Conservation (phyloP, 2,329 filamentous ascomycete genomes). For the Monilinia aucupariae region DNA sequence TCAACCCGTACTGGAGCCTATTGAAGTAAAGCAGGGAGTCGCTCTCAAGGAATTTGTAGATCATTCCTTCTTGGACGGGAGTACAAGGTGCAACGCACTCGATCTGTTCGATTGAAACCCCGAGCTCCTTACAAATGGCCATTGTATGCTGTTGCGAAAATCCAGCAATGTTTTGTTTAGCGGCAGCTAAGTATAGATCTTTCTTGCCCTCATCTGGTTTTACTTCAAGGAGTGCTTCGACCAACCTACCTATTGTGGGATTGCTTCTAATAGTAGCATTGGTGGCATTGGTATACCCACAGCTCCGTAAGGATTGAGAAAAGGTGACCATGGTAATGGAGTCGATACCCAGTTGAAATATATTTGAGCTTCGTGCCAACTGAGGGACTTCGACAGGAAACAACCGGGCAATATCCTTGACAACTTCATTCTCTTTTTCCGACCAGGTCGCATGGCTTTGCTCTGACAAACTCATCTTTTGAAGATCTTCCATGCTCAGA, state of each 20-base stretch:
- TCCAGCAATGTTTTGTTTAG: conserved; percentile 36
- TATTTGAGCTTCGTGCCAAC: conserved; percentile 52
- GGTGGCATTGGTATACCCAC: conserved; percentile 55
- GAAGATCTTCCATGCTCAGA: conserved; percentile 54
- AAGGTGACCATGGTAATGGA: conserved; percentile 78
- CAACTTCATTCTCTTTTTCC: conserved; percentile 44
- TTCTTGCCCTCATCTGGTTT: conserved; percentile 16
- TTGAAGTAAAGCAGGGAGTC: conserved; percentile 67
- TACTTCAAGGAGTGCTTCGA: conserved; percentile 28
- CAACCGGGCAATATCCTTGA: conserved; percentile 45
- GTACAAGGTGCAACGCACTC: conserved; percentile 79
- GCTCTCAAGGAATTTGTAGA: conserved; percentile 61
- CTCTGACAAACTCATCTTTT: conserved; percentile 44
- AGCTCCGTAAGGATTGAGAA: conserved; percentile 55
- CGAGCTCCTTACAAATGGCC: conserved; percentile 44
- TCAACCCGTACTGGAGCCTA: conserved; percentile 58
- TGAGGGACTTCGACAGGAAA: conserved; percentile 37
- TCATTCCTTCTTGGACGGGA: conserved; percentile 79
- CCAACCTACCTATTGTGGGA: conserved; percentile 45
- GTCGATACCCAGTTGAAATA: conserved; percentile 84
- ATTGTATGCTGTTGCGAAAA: conserved; percentile 36
- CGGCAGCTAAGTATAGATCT: conserved; percentile 34
- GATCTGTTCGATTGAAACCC: conserved; percentile 48
- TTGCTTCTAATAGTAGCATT: conserved; percentile 64
- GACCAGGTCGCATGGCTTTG: conserved; percentile 34